These are phyloP conservation scores for Flagelloscypha sp. DNA, from an alignment of 768 basidiomycete species.

Conservation along the genomic window DNA sequence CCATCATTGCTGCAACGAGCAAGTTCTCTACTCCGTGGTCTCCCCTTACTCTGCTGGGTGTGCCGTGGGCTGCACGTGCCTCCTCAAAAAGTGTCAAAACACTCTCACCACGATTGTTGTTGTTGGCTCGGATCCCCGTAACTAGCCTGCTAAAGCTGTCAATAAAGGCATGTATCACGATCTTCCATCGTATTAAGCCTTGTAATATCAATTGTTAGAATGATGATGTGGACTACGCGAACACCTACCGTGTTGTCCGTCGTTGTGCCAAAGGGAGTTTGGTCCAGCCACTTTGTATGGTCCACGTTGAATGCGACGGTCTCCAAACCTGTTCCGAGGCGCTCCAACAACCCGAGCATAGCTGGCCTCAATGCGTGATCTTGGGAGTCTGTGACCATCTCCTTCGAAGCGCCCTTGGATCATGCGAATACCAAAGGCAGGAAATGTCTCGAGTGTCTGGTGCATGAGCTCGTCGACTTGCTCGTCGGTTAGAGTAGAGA, in stretches of 20 bases:
- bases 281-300: constrained; percentile 21
- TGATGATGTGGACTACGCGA: not conserved
- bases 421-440: constrained; percentile 17
- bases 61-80: constrained; percentile 7
- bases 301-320: constrained; percentile 11
- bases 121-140: constrained; percentile 13
- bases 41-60: constrained; percentile 22
- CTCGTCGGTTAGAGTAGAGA: constrained; percentile 13
- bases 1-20: constrained; percentile 23
- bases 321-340: constrained; percentile 11
- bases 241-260: constrained; percentile 24
- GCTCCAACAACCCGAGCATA: constrained; percentile 16
- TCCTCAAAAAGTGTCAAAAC: constrained; percentile 18
- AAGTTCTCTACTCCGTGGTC: constrained; percentile 28
- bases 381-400: constrained; percentile 14
- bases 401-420: constrained; percentile 13
- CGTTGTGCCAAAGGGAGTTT: constrained; percentile 25
- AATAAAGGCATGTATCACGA: constrained; percentile 26
- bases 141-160: constrained; percentile 21
- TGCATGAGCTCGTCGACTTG: constrained; percentile 14
- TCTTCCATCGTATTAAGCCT: constrained; percentile 20
- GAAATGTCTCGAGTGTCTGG: constrained; percentile 14
- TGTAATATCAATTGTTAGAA: not conserved
- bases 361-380: constrained; percentile 13
- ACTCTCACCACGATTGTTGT: constrained; percentile 21